Percentiles rank a stretch among this genome's conserved stretches.
Evolutionary conservation across 495 filamentous ascomycete species (phyloP).

Genomic region (Xylaria venustula): DNA sequence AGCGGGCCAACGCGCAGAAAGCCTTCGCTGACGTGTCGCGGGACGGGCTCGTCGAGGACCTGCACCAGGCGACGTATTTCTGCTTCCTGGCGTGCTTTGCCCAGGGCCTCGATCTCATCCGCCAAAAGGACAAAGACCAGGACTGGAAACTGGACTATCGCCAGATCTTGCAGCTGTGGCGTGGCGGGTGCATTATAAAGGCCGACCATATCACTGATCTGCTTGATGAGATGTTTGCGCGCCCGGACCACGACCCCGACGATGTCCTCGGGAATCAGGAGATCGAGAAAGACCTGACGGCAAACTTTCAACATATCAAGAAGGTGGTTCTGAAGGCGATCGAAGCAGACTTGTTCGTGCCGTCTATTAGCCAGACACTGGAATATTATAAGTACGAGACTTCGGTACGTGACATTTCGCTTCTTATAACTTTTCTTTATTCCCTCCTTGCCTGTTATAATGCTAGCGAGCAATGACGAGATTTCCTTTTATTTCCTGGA

Average conservation of each 20-base stretch:
- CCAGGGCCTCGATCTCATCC: constrained; percentile 68
- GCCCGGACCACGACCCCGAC: constrained; percentile 15
- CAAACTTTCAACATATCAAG: constrained; percentile 52
- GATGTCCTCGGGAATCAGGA: constrained; percentile 48
- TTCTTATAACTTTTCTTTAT: background rate
- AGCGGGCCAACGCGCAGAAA: background rate
- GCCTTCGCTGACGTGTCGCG: background rate
- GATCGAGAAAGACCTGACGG: constrained; percentile 55
- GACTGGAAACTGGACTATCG: constrained; percentile 62
- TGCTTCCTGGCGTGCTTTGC: constrained; percentile 63
- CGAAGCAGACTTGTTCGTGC: constrained; percentile 62
- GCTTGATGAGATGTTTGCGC: constrained; percentile 42
- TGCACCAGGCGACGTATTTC: constrained; percentile 61
- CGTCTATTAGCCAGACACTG: constrained; percentile 60
- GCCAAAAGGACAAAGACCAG: constrained; percentile 57
- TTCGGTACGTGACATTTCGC: constrained; percentile 25
- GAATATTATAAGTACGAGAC: constrained; percentile 70
- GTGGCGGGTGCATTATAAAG: constrained; percentile 71
- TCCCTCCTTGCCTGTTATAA: background rate
- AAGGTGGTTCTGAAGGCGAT: constrained; percentile 55
- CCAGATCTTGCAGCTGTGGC: constrained; percentile 67
- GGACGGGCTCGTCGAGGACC: constrained; percentile 57
- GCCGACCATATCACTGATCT: constrained; percentile 64
- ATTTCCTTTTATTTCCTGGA: too few species aligned
- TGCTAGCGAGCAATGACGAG: too few species aligned